A percentile compares a stretch with the other conserved stretches of the same genome.
Conservation (phyloP, 306 rosid species). For the Glycine latifolia region DNA sequence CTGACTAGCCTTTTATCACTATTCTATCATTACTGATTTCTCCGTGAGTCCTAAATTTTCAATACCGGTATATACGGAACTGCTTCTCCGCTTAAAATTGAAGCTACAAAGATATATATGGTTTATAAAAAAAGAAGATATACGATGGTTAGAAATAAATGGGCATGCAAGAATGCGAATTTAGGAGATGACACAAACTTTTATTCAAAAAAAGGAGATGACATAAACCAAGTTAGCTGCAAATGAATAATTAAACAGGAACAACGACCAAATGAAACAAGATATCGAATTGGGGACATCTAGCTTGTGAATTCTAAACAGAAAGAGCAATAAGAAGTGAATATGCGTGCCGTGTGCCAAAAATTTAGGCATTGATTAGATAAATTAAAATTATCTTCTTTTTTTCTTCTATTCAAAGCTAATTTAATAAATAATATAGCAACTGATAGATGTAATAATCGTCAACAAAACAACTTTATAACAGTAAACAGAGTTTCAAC, state of each 20-base stretch:
- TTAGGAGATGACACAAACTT: background rate
- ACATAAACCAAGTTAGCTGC: background rate
- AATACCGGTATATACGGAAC: too few species aligned
- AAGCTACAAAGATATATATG: too few species aligned
- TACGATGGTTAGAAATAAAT: slow-evolving; percentile 13
- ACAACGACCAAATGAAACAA: background rate
- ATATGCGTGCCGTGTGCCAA: background rate
- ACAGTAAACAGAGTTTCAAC: slow-evolving; percentile 32
- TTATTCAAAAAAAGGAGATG: background rate
- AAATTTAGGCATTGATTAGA: too few species aligned
- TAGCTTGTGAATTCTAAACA: background rate
- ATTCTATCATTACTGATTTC: too few species aligned
- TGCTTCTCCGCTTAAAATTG: too few species aligned
- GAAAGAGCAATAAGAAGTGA: background rate
- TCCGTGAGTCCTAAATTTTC: too few species aligned
- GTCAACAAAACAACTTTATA: slow-evolving; percentile 44
- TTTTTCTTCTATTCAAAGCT: too few species aligned
- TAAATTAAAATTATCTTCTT: too few species aligned
- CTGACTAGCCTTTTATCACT: too few species aligned
- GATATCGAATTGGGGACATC: background rate
- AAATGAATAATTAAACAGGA: slow-evolving; percentile 35
- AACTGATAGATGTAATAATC: background rate
- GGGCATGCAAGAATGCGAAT: slow-evolving; percentile 6
- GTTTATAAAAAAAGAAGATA: too few species aligned
- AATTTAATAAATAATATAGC: too few species aligned